phyloP scores from a whole-genome alignment of 495 filamentous ascomycete genomes.

The Penicillium canariense region DNA sequence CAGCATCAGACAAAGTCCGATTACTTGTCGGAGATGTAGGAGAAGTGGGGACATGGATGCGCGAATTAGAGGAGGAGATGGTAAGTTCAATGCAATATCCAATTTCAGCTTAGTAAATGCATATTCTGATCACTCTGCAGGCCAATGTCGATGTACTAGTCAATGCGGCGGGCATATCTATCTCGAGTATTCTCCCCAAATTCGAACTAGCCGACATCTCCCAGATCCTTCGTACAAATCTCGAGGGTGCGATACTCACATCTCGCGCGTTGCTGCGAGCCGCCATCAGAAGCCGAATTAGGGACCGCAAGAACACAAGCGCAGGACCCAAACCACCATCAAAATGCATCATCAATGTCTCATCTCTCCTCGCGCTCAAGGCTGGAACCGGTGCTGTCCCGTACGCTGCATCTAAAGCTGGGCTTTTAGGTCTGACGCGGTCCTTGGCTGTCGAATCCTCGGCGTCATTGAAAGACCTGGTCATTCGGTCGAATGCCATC shows the following conservation, averaged over 20 bases:
- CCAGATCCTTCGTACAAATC: slow-evolving; percentile 61
- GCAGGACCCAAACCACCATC: slow-evolving; percentile 16
- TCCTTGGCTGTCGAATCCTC: slow-evolving; percentile 63
- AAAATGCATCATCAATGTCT: slow-evolving; percentile 75
- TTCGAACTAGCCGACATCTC: slow-evolving; percentile 42
- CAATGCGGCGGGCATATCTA: slow-evolving; percentile 72
- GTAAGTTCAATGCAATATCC: slow-evolving; percentile 21
- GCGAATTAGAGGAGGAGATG: slow-evolving; percentile 42
- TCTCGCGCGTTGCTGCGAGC: slow-evolving; percentile 55
- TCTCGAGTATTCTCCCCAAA: slow-evolving; percentile 54
- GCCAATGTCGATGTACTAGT: slow-evolving; percentile 61
- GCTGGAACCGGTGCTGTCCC: slow-evolving; percentile 62
- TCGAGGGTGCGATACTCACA: slow-evolving; percentile 65
- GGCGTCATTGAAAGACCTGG: slow-evolving; percentile 32
- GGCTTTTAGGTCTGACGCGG: slow-evolving; percentile 71
- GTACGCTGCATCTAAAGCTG: slow-evolving; percentile 81
- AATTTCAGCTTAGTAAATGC: neutral
- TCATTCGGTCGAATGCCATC: slow-evolving; percentile 74
- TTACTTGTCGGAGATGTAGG: slow-evolving; percentile 50
- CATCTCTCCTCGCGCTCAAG: slow-evolving; percentile 66
- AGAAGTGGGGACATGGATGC: slow-evolving; percentile 43
- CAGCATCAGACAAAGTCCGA: slow-evolving; percentile 21
- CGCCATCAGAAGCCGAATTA: slow-evolving; percentile 36
- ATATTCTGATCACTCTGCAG: slow-evolving; percentile 17
- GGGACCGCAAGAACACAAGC: slow-evolving; percentile 20